Evolutionary conservation across 495 filamentous ascomycete genomes (phyloP).

Genomic region (Talaromyces stipitatus): DNA sequence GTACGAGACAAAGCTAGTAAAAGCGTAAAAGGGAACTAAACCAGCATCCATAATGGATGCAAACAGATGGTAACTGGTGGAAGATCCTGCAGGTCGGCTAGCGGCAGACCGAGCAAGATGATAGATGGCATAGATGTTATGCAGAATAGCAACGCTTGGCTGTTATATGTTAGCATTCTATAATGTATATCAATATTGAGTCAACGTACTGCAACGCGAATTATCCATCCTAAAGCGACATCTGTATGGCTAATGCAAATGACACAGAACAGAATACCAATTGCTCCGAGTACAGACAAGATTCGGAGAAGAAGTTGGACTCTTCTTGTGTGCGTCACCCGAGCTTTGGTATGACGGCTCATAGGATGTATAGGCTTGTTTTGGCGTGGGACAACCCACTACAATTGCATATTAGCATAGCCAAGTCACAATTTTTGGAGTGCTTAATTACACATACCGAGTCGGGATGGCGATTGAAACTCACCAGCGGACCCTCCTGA

Average conservation of each 20-base stretch:
- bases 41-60: conserved; percentile 62
- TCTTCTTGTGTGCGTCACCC: conserved; percentile 56
- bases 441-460: conserved; percentile 42
- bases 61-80: conserved; percentile 80
- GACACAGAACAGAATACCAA: conserved; percentile 63
- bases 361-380: conserved; percentile 45
- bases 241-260: conserved; percentile 65
- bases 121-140: conserved; percentile 67
- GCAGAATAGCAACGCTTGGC: conserved; percentile 64
- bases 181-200: neutral
- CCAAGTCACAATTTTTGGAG: neutral
- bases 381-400: conserved; percentile 4
- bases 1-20: conserved; percentile 53
- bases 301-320: conserved; percentile 60
- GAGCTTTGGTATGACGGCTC: conserved; percentile 58
- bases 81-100: conserved; percentile 62
- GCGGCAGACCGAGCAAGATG: conserved; percentile 63
- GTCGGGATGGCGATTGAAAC: conserved; percentile 76
- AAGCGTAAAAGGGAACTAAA: conserved; percentile 70
- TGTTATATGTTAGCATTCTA: conserved; percentile 16
- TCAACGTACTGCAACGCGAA: conserved; percentile 63
- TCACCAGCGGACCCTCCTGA: conserved; percentile 64
- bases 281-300: conserved; percentile 55
- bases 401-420: neutral
- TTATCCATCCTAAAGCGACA: conserved; percentile 58